Evolutionary conservation across 164 flowering plant genomes (phyloP).

Genomic region (Annona cherimola): DNA sequence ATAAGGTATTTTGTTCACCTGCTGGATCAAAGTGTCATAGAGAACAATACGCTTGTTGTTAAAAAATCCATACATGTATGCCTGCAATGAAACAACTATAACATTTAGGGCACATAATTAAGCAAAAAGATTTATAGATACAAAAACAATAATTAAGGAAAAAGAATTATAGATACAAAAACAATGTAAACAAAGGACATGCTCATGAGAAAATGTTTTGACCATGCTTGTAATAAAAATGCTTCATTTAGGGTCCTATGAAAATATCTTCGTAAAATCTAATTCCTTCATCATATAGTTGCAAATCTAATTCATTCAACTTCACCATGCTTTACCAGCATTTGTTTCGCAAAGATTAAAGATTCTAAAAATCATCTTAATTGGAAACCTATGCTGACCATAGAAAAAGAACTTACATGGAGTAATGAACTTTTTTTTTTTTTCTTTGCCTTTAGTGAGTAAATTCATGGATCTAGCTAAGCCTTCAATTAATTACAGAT

Average conservation of each 20-base stretch:
- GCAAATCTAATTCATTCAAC: no score
- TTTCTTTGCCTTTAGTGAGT: no score
- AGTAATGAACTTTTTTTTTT: no score
- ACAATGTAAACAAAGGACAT: neutral
- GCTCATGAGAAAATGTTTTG: neutral
- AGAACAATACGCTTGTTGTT: constrained; percentile 97
- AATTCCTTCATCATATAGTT: no score
- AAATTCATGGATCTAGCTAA: no score
- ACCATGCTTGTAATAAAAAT: neutral
- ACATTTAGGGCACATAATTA: neutral
- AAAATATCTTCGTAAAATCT: neutral
- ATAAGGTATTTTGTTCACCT: constrained; percentile 42
- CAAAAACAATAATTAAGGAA: neutral
- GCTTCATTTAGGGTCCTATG: neutral
- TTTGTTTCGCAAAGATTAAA: no score
- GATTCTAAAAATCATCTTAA: no score
- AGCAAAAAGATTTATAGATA: neutral
- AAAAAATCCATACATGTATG: constrained; percentile 98
- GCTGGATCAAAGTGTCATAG: constrained; percentile 94
- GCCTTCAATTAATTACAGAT: no score
- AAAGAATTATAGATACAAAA: no score
- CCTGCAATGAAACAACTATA: constrained; percentile 42
- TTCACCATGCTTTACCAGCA: no score
- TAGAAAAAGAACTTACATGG: no score
- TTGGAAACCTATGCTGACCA: no score